These are phyloP conservation scores for Triticum urartu DNA, from an alignment of 176 grass and related monocot species.

Conservation along the genomic window DNA sequence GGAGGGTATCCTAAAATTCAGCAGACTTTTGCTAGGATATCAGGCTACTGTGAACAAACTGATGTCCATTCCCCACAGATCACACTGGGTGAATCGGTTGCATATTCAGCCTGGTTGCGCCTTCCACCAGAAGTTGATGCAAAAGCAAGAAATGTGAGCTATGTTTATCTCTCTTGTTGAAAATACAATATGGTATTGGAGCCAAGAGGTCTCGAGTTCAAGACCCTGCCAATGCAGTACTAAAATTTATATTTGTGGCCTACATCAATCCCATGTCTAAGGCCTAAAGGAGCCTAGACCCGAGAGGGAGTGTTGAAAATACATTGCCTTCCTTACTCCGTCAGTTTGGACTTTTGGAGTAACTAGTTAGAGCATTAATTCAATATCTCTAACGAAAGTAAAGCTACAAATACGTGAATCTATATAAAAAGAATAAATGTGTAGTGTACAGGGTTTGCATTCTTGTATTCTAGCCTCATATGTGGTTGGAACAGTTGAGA, in stretches of 20 bases:
- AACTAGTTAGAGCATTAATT: too few species aligned
- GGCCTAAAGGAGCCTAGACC: too few species aligned
- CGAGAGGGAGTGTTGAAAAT: too few species aligned
- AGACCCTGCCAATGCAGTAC: too few species aligned
- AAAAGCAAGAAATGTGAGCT: constrained; percentile 57
- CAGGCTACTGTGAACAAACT: constrained; percentile 75
- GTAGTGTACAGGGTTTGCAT: neutral
- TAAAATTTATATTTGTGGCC: too few species aligned
- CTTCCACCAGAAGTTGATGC: constrained; percentile 55
- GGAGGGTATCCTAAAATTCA: constrained; percentile 74
- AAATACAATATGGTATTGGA: too few species aligned
- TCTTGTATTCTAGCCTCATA: neutral
- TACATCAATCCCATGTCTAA: too few species aligned
- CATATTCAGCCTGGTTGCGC: constrained; percentile 76
- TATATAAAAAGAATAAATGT: neutral
- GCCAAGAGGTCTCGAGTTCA: too few species aligned
- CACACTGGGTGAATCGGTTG: constrained; percentile 65
- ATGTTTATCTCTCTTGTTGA: neutral
- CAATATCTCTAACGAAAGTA: neutral
- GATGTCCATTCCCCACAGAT: constrained; percentile 77
- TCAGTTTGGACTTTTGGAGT: too few species aligned
- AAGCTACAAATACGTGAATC: neutral
- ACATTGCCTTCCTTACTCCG: too few species aligned
- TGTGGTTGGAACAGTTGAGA: neutral
- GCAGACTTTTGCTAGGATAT: constrained; percentile 77